Evolutionary conservation across 257 asterid species (phyloP), one percentile per base, ranked within the genome.

Genomic region (Gentiana straminea): DNA sequence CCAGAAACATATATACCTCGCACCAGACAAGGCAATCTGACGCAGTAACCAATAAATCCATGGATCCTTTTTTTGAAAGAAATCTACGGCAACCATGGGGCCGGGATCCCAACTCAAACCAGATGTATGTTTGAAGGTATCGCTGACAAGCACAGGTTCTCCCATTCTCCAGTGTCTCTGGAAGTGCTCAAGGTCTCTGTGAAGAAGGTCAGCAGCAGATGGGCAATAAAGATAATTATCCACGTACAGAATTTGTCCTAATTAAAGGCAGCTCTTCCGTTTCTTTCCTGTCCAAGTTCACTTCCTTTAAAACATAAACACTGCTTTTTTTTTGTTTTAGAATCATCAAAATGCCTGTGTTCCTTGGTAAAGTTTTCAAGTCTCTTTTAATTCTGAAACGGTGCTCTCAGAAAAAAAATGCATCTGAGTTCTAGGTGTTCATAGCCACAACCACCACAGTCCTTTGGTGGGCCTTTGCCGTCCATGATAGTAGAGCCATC

Each of bases 91-190:
- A 51, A 34, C 90, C 94, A 84, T 79, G 35, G 77, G 90, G 83
- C 71, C 73, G 37, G 94, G 93, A 49, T 81, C 85, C 87, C 94
- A 84, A 62, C 94, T 84, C 71, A 84, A 71, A 53, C 87, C 83
- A 56, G 83, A 66, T 49, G 83, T 38, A 13, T 49, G 57, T 58
- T 73, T 71, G 49, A 81, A 77, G 55, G 59, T 73, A 58, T 75
- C 67, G 24, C 70, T 62, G 33, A 84, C 77, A 51, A 84, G 62
- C 15, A 81, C 71, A 15, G 86, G 94, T 62, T 84, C 86, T 53
- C 94, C 90, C 70, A 33, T 68, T 32, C 43, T 50, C 94, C 94
- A 84, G 38, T 81, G 89, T 60, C 65, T 75, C 68, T 69, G 80
- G 61, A 84, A 84, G 72, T 84, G 86, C 60, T 73, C 74, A 63